These are phyloP conservation scores for Monilinia fructicola DNA, from an alignment of 2,329 filamentous ascomycete species.

Conservation along the genomic window DNA sequence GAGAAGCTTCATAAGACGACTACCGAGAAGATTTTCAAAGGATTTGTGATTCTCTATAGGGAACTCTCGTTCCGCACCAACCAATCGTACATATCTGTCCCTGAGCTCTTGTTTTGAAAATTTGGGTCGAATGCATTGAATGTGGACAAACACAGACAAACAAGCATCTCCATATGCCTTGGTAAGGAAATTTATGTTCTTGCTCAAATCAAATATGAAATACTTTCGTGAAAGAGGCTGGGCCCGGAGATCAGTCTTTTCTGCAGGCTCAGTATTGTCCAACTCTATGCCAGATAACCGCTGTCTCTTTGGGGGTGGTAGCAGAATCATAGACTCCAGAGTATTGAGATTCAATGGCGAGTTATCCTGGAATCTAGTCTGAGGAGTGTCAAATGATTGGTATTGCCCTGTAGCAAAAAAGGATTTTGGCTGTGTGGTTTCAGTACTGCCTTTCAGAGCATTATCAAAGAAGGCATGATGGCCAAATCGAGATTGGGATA, in stretches of 20 bases:
- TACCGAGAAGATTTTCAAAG: neutral
- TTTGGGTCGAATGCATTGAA: neutral
- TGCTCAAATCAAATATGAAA: neutral
- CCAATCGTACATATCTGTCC: fast-evolving
- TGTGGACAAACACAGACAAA: neutral
- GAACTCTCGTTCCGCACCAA: fast-evolving
- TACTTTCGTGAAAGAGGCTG: neutral
- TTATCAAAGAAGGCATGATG: neutral
- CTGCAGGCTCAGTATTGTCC: neutral
- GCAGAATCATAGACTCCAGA: too few relatives aligned
- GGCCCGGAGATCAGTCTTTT: neutral
- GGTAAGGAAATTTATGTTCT: neutral
- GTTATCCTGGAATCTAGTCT: too few relatives aligned
- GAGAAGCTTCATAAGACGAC: neutral
- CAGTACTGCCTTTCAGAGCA: neutral
- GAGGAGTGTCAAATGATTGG: too few relatives aligned
- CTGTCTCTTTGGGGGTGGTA: neutral
- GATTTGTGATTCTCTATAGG: neutral
- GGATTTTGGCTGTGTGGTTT: neutral
- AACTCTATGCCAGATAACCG: neutral
- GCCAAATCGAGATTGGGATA: neutral
- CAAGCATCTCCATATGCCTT: neutral
- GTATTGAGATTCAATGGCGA: too few relatives aligned
- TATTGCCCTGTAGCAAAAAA: neutral
- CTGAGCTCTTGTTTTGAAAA: fast-evolving